Evolutionary conservation across 1,284 basidiomycete genomes (phyloP).

Genomic region (Trametes pubescens): DNA sequence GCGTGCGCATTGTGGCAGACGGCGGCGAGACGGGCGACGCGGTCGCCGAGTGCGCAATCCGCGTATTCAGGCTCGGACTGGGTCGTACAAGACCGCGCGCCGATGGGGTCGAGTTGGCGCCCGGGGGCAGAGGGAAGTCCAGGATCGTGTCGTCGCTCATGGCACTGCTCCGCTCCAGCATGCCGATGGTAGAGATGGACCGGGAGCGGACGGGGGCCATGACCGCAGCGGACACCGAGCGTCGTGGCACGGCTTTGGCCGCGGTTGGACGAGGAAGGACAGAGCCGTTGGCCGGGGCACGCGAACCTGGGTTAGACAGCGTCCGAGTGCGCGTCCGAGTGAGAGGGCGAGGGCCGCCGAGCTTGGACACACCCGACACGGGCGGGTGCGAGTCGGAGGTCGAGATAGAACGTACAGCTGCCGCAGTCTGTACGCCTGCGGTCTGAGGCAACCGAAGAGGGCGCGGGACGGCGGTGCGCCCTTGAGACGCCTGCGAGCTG

Average conservation of each 20-base stretch:
- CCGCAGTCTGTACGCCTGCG: slow-evolving; percentile 19
- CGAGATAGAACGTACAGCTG: slow-evolving; percentile 9
- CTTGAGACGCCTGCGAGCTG: slow-evolving; percentile 27
- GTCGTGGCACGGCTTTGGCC: slow-evolving; percentile 20
- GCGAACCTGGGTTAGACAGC: slow-evolving; percentile 30
- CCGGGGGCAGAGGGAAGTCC: slow-evolving; percentile 29
- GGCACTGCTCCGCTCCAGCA: slow-evolving; percentile 11
- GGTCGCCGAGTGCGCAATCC: slow-evolving; percentile 13
- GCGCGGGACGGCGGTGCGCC: slow-evolving; percentile 27
- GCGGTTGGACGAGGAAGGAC: slow-evolving; percentile 11
- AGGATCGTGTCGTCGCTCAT: slow-evolving; percentile 17
- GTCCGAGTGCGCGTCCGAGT: slow-evolving; percentile 24
- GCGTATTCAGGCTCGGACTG: slow-evolving; percentile 23
- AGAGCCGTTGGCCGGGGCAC: slow-evolving; percentile 3
- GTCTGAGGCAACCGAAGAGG: slow-evolving; percentile 35
- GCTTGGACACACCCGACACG: slow-evolving; percentile 12
- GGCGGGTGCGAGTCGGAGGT: slow-evolving; percentile 17
- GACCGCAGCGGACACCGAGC: slow-evolving; percentile 25
- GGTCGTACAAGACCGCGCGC: slow-evolving; percentile 7
- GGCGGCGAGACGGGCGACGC: slow-evolving; percentile 20
- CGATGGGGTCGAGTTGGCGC: slow-evolving; percentile 4
- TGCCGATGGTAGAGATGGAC: slow-evolving; percentile 16
- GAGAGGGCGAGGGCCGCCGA: slow-evolving; percentile 2
- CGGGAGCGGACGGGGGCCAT: slow-evolving; percentile 30
- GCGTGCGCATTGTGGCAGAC: slow-evolving; percentile 22